These are phyloP conservation scores for Paraleonurus japonicus DNA, from an alignment of 257 asterid species.

Conservation along the genomic window DNA sequence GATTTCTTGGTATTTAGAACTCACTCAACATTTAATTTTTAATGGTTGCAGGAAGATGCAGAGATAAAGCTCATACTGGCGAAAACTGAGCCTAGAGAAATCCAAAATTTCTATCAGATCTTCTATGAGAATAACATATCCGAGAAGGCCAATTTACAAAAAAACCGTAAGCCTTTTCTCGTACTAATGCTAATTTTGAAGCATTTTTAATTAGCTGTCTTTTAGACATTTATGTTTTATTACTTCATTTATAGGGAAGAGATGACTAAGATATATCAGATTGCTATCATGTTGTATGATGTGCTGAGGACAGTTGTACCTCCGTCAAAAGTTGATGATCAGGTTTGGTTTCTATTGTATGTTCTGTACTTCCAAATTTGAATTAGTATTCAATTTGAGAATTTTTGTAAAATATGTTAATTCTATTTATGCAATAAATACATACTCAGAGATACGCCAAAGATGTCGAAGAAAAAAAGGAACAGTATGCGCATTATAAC, in stretches of 20 bases:
- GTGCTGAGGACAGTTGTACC: constrained; percentile 73
- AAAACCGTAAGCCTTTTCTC: constrained; percentile 72
- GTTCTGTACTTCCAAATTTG: constrained; percentile 1
- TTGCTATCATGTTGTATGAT: constrained; percentile 85
- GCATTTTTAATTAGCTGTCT: neutral
- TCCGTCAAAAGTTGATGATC: constrained; percentile 49
- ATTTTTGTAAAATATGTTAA: neutral
- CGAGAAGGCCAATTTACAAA: constrained; percentile 76
- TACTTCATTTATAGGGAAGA: constrained; percentile 62
- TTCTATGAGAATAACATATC: constrained; percentile 71
- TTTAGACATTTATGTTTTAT: constrained; percentile 9
- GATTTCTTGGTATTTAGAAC: neutral
- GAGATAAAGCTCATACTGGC: constrained; percentile 52
- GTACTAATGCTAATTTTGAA: neutral
- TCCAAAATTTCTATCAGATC: constrained; percentile 62
- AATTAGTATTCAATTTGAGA: neutral
- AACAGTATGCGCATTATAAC: constrained; percentile 81
- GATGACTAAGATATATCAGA: constrained; percentile 87
- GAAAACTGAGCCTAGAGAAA: constrained; percentile 61
- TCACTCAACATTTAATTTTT: constrained; percentile 22
- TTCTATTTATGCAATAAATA: constrained; percentile 25
- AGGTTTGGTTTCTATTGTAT: constrained; percentile 52
- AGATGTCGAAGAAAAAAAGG: constrained; percentile 88
- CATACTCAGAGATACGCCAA: constrained; percentile 70
- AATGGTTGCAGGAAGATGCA: constrained; percentile 70